Percentiles rank a stretch among this genome's conserved stretches.
Conservation (phyloP, 2,329 filamentous ascomycete species). For the Amesomyces nigricolor region DNA sequence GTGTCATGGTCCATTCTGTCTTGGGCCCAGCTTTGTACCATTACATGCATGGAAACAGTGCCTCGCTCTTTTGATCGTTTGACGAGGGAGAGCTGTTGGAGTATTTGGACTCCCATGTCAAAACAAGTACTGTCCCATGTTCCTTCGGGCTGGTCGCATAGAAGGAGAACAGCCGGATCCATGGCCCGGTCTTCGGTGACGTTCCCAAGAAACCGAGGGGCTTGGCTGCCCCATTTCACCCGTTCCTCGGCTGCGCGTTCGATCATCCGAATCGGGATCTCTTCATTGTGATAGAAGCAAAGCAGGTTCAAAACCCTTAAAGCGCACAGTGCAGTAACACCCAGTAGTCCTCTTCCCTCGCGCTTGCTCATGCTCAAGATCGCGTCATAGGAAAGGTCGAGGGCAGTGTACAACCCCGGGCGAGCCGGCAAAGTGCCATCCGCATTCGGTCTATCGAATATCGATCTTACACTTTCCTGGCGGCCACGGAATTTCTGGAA, state of each 20-base stretch:
- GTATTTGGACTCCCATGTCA: background rate
- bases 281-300: conserved; percentile 11
- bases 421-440: background rate
- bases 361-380: background rate
- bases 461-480: background rate
- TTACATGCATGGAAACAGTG: conserved; percentile 6
- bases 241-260: background rate
- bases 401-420: conserved; percentile 1
- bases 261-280: background rate
- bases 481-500: background rate
- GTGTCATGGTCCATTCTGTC: background rate
- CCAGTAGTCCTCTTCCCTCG: background rate
- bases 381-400: conserved; percentile 11
- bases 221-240: background rate
- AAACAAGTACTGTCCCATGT: background rate
- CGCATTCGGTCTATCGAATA: background rate
- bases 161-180: background rate
- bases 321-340: background rate
- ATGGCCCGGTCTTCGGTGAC: background rate
- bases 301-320: background rate
- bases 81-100: conserved; percentile 4
- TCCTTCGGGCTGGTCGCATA: background rate
- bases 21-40: conserved; percentile 8
- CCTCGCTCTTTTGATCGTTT: background rate
- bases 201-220: background rate